Evolutionary conservation across 768 basidiomycete genomes (phyloP).

Genomic region (Pleurotus pulmonarius): DNA sequence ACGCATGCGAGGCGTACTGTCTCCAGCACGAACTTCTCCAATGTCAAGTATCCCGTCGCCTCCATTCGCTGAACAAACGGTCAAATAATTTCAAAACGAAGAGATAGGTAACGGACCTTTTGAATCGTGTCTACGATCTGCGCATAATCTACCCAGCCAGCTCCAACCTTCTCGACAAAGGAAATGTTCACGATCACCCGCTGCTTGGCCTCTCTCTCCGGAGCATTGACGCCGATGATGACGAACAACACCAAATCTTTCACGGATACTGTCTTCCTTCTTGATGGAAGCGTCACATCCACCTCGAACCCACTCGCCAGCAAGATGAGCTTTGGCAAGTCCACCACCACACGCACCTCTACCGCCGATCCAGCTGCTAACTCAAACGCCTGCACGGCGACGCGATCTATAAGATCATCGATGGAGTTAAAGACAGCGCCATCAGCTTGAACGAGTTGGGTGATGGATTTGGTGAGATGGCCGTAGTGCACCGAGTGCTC

Average conservation of each 20-base stretch:
- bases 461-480: slow-evolving; percentile 47
- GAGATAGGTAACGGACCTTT: slow-evolving; percentile 20
- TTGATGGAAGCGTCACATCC: slow-evolving; percentile 26
- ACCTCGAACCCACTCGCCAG: slow-evolving; percentile 42
- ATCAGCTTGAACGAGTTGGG: slow-evolving; percentile 20
- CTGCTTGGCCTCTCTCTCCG: slow-evolving; percentile 65
- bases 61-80: slow-evolving; percentile 35
- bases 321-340: slow-evolving; percentile 47
- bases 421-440: slow-evolving; percentile 22
- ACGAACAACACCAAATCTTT: slow-evolving; percentile 45
- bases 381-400: slow-evolving; percentile 31
- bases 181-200: slow-evolving; percentile 52
- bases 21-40: slow-evolving; percentile 54
- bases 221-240: slow-evolving; percentile 69
- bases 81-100: background rate
- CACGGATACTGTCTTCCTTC: slow-evolving; percentile 31
- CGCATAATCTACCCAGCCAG: slow-evolving; percentile 34
- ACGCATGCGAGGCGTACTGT: slow-evolving; percentile 37
- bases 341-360: slow-evolving; percentile 37
- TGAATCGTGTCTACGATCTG: slow-evolving; percentile 29
- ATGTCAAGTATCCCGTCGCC: slow-evolving; percentile 48
- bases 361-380: slow-evolving; percentile 32
- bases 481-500: slow-evolving; percentile 63
- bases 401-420: slow-evolving; percentile 28
- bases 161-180: slow-evolving; percentile 28